These are phyloP conservation scores for Wickerhamomyces sp. DNA, from an alignment of 1,139 yeast genomes.

Conservation along the genomic window DNA sequence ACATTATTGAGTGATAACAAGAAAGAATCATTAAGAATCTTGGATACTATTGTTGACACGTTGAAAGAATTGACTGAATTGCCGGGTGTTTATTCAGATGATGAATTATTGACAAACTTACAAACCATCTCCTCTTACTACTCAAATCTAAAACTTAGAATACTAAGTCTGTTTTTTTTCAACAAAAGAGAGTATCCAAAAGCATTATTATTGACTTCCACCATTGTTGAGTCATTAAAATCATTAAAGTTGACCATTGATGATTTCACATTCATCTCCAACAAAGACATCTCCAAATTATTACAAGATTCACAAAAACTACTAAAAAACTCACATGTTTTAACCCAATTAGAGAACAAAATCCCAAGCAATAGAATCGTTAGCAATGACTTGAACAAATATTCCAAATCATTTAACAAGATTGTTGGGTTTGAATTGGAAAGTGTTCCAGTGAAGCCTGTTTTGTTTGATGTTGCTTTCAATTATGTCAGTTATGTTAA, in stretches of 20 bases:
- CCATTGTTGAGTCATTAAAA: slow-evolving; percentile 29
- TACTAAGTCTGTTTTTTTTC: slow-evolving; percentile 48
- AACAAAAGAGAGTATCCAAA: slow-evolving; percentile 42
- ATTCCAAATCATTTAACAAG: slow-evolving; percentile 1
- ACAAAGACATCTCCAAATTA: slow-evolving; percentile 32
- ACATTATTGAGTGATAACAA: slow-evolving; percentile 14
- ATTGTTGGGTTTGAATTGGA: slow-evolving; percentile 20
- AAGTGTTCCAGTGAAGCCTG: slow-evolving; percentile 79
- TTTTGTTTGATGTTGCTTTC: slow-evolving; percentile 82
- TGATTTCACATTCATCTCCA: slow-evolving; percentile 30
- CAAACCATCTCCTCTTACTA: slow-evolving; percentile 45
- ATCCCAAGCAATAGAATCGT: slow-evolving; percentile 13
- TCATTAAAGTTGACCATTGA: slow-evolving; percentile 13
- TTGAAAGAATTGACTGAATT: slow-evolving; percentile 61
- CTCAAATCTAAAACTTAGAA: slow-evolving; percentile 36
- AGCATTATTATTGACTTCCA: slow-evolving; percentile 46
- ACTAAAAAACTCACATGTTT: slow-evolving; percentile 41
- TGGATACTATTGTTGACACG: slow-evolving; percentile 28
- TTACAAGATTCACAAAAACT: slow-evolving; percentile 27
- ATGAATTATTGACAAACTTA: slow-evolving; percentile 53
- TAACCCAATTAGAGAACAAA: slow-evolving; percentile 43
- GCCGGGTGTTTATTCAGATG: slow-evolving; percentile 91
- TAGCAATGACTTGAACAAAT: slow-evolving; percentile 6
- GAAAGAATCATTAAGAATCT: slow-evolving; percentile 19
- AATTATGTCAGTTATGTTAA: slow-evolving; percentile 58